Conservation (phyloP, 1,284 basidiomycete genomes). For the Naganishia sp. region DNA sequence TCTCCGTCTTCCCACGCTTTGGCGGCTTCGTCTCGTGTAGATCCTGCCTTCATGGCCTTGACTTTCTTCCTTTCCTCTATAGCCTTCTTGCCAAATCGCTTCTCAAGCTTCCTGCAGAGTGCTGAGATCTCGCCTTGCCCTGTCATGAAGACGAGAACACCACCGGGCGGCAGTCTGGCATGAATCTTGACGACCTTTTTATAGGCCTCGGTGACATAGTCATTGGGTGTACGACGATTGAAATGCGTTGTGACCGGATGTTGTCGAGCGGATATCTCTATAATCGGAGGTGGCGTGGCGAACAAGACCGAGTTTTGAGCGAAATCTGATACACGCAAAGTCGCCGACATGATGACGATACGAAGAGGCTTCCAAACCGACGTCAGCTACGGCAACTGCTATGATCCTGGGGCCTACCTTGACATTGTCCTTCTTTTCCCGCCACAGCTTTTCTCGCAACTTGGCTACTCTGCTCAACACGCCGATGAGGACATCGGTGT, state of each 20-base stretch:
- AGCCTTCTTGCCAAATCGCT: slow-evolving; percentile 70
- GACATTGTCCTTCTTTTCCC: slow-evolving; percentile 63
- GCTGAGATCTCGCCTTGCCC: slow-evolving; percentile 74
- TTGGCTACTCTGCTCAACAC: slow-evolving; percentile 89
- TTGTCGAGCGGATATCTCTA: slow-evolving; percentile 86
- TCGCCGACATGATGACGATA: slow-evolving; percentile 98
- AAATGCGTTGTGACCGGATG: slow-evolving; percentile 96
- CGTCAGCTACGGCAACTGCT: slow-evolving; percentile 22
- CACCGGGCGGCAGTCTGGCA: slow-evolving; percentile 67
- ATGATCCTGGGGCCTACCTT: slow-evolving; percentile 59
- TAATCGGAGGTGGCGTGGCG: slow-evolving; percentile 77
- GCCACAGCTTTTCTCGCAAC: slow-evolving; percentile 85
- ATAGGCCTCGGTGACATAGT: slow-evolving; percentile 88
- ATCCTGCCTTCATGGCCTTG: slow-evolving; percentile 27
- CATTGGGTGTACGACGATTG: slow-evolving; percentile 76
- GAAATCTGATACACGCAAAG: slow-evolving; percentile 91
- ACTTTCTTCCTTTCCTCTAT: slow-evolving; percentile 58
- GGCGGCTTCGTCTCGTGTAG: slow-evolving; percentile 32
- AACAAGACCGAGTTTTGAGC: slow-evolving; percentile 84
- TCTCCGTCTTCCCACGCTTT: slow-evolving; percentile 33
- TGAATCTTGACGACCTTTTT: slow-evolving; percentile 85
- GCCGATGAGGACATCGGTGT: slow-evolving; percentile 96
- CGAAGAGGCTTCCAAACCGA: slow-evolving; percentile 68
- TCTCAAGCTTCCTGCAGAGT: slow-evolving; percentile 71
- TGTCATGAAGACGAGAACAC: slow-evolving; percentile 72